Evolutionary conservation across 768 basidiomycete genomes (phyloP).

Genomic region (Termitomyces sp.): DNA sequence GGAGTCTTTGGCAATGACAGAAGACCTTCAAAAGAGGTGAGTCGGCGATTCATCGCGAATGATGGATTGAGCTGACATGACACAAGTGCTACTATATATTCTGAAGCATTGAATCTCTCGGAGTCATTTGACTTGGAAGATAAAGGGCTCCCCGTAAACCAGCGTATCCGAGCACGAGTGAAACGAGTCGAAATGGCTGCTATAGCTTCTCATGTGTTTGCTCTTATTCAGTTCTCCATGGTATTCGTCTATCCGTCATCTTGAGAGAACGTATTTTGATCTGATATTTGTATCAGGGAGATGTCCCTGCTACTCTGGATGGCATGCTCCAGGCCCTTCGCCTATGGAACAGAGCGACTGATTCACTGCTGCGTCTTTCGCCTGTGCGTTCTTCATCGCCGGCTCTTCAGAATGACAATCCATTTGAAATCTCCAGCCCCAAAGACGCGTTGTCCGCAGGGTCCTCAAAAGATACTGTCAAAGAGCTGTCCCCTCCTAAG

Average conservation of each 20-base stretch:
- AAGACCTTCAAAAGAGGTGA: constrained; percentile 60
- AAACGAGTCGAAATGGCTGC: constrained; percentile 65
- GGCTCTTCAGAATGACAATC: constrained; percentile 41
- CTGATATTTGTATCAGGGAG: constrained; percentile 41
- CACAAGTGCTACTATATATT: constrained; percentile 47
- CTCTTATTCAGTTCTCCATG: constrained; percentile 62
- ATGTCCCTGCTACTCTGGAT: constrained; percentile 51
- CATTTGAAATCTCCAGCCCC: constrained; percentile 49
- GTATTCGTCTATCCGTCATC: constrained; percentile 31
- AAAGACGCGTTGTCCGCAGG: constrained; percentile 38
- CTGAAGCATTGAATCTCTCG: constrained; percentile 53
- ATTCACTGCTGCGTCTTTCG: constrained; percentile 59
- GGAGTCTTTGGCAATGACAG: constrained; percentile 56
- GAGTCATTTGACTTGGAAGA: constrained; percentile 38
- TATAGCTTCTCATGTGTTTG: constrained; percentile 65
- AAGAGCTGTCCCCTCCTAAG: constrained; percentile 17
- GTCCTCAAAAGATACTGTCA: constrained; percentile 7
- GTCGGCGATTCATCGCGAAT: background rate
- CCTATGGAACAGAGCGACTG: constrained; percentile 77
- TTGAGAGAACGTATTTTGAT: constrained; percentile 1
- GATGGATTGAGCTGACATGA: constrained; percentile 1
- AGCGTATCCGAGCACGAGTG: constrained; percentile 58
- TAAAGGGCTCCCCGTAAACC: constrained; percentile 44
- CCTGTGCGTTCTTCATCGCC: constrained; percentile 26
- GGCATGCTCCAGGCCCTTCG: constrained; percentile 68